Evolutionary conservation across 306 rosid genomes (phyloP).

Genomic region (Fragaria vesca): DNA sequence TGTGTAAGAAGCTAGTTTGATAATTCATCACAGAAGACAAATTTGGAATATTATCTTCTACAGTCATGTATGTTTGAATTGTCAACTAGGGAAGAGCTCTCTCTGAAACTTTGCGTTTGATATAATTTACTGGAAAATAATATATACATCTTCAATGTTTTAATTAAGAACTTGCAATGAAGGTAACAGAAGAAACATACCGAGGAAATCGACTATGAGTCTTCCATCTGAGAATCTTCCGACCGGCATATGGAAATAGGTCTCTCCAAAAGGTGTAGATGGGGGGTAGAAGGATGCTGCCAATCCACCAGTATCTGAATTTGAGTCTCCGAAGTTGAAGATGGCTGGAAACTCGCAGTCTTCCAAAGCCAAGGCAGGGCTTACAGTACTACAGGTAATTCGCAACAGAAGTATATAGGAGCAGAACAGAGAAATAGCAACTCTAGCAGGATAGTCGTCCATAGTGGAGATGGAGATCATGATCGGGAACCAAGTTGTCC

Average conservation of each 20-base stretch:
- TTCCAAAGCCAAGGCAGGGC: slow-evolving; percentile 13
- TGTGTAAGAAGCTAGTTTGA: no score
- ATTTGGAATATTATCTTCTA: no score
- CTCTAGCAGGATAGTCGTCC: no score
- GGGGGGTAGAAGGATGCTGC: slow-evolving; percentile 21
- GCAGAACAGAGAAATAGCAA: not conserved
- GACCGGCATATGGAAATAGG: slow-evolving; percentile 33
- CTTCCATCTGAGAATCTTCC: slow-evolving; percentile 52
- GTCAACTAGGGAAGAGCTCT: no score
- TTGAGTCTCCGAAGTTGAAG: slow-evolving; percentile 56
- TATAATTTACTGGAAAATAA: not conserved
- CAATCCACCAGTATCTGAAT: slow-evolving; percentile 50
- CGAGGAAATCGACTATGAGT: slow-evolving; percentile 42
- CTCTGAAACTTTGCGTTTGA: no score
- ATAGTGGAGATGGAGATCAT: no score
- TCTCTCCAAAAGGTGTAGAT: slow-evolving; percentile 46
- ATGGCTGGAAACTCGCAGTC: slow-evolving; percentile 48
- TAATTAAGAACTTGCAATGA: not conserved
- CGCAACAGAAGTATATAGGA: not conserved
- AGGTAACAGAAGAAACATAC: no score
- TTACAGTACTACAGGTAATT: not conserved
- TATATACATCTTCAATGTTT: not conserved
- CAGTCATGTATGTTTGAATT: no score
- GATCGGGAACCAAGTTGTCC: no score
- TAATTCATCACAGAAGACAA: no score